These are phyloP conservation scores for Lathyrus tuberosus DNA, from an alignment of 306 rosid genomes.

Conservation along the genomic window DNA sequence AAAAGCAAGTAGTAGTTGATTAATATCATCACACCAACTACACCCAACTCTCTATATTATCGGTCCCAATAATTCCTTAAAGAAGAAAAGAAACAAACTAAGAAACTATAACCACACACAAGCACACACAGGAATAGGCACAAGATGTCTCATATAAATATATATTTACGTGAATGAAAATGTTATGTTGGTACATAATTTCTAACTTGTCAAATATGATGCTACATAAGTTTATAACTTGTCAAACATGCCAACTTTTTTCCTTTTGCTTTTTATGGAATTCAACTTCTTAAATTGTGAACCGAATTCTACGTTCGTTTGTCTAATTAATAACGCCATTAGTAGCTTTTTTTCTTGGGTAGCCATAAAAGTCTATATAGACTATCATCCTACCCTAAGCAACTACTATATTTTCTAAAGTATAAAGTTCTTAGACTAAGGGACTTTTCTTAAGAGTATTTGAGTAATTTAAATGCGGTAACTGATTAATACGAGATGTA, in stretches of 20 bases:
- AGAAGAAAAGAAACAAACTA: too few species aligned
- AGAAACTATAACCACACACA: not conserved
- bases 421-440: not conserved
- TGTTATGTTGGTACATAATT: conserved; percentile 1
- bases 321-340: not conserved
- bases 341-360: not conserved
- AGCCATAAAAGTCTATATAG: conserved; percentile 11
- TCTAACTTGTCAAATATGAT: conserved; percentile 27
- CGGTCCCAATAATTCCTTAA: too few species aligned
- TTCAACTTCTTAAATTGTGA: not conserved
- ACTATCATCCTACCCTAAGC: not conserved
- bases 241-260: conserved; percentile 28
- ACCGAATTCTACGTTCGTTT: conserved; percentile 13
- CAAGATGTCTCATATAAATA: not conserved
- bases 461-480: too few species aligned
- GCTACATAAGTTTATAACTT: not conserved
- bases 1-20: conserved; percentile 3
- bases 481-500: too few species aligned
- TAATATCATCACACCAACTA: conserved; percentile 32
- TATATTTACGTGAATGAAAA: not conserved
- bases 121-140: not conserved
- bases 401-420: not conserved
- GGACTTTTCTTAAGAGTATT: not conserved
- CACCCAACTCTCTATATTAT: not conserved
- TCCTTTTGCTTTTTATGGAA: conserved; percentile 28